phyloP scores from a whole-genome alignment of 1,284 basidiomycete species.

The Dichomitus squalens region DNA sequence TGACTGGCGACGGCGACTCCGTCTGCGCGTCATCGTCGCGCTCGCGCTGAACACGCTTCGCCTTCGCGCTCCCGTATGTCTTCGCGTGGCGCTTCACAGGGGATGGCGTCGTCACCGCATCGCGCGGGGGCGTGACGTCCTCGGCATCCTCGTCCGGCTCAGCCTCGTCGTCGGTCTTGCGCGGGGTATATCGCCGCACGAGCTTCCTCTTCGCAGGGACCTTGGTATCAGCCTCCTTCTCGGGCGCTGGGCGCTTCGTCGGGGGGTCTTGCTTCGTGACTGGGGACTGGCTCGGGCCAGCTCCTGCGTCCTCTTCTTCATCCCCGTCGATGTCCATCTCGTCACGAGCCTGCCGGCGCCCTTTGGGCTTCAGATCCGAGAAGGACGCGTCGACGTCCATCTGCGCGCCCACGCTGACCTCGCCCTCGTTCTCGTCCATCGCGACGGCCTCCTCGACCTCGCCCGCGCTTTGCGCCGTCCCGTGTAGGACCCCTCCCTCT shows the following conservation, averaged over 20 bases:
- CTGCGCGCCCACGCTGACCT: slow-evolving; percentile 21
- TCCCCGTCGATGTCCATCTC: slow-evolving; percentile 31
- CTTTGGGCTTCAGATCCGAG: slow-evolving; percentile 4
- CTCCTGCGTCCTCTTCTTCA: slow-evolving; percentile 3
- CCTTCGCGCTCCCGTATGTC: slow-evolving; percentile 17
- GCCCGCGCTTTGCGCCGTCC: slow-evolving; percentile 25
- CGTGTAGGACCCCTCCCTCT: neutral
- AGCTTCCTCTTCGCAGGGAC: slow-evolving; percentile 11
- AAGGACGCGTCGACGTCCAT: slow-evolving; percentile 32
- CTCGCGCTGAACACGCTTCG: neutral
- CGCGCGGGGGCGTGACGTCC: neutral
- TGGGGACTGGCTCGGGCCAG: slow-evolving; percentile 16
- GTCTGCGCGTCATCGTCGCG: neutral
- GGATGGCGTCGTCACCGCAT: neutral
- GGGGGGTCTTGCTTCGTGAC: slow-evolving; percentile 11
- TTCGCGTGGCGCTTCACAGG: slow-evolving; percentile 8
- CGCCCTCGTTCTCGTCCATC: slow-evolving; percentile 24
- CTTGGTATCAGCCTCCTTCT: slow-evolving; percentile 1
- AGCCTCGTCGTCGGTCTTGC: slow-evolving; percentile 16
- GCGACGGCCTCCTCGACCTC: slow-evolving; percentile 27
- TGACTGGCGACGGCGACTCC: slow-evolving; percentile 15
- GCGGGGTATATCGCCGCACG: slow-evolving; percentile 16
- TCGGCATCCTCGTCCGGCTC: neutral
- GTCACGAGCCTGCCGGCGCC: neutral
- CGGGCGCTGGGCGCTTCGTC: slow-evolving; percentile 4